These are phyloP conservation scores for Kodamaea plutei DNA, from an alignment of 1,139 yeast genomes.

Conservation along the genomic window DNA sequence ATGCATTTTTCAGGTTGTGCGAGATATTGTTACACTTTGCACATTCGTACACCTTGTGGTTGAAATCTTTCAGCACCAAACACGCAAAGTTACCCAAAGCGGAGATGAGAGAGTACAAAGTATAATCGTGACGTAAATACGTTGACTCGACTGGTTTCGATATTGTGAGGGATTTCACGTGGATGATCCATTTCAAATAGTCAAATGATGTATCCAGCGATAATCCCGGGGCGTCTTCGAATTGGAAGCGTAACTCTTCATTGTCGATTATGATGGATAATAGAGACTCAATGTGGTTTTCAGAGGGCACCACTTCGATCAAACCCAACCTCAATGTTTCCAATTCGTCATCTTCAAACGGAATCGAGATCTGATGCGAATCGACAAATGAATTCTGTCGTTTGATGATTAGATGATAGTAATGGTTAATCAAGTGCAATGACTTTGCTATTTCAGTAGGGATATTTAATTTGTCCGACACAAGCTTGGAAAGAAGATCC, in stretches of 20 bases:
- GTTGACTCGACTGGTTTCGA: slow-evolving; percentile 7
- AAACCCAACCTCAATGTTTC: slow-evolving; percentile 12
- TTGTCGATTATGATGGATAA: slow-evolving; percentile 9
- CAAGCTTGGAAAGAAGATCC: slow-evolving; percentile 2
- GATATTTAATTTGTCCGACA: slow-evolving; percentile 3
- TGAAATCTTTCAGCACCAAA: slow-evolving; percentile 28
- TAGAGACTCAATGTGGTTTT: slow-evolving; percentile 7
- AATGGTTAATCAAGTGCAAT: slow-evolving; percentile 20
- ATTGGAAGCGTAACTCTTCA: slow-evolving; percentile 2
- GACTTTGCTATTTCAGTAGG: slow-evolving; percentile 16
- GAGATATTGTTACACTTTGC: slow-evolving; percentile 34
- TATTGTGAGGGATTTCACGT: slow-evolving; percentile 11
- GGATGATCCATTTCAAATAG: slow-evolving; percentile 22
- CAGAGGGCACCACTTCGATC: slow-evolving; percentile 7
- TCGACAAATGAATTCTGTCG: slow-evolving; percentile 8
- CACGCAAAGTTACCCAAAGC: slow-evolving; percentile 46
- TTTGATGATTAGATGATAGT: slow-evolving; percentile 11
- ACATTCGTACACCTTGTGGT: slow-evolving; percentile 32
- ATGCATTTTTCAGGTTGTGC: slow-evolving; percentile 16
- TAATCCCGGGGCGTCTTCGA: slow-evolving; percentile 1
- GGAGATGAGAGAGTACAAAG: slow-evolving; percentile 29
- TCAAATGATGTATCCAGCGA: slow-evolving; percentile 9
- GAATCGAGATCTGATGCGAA: slow-evolving; percentile 15
- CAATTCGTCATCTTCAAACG: slow-evolving; percentile 19
- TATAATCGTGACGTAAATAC: slow-evolving; percentile 10